Conservation (phyloP, 176 grass and related monocot genomes). For the Oryza meyeriana region DNA sequence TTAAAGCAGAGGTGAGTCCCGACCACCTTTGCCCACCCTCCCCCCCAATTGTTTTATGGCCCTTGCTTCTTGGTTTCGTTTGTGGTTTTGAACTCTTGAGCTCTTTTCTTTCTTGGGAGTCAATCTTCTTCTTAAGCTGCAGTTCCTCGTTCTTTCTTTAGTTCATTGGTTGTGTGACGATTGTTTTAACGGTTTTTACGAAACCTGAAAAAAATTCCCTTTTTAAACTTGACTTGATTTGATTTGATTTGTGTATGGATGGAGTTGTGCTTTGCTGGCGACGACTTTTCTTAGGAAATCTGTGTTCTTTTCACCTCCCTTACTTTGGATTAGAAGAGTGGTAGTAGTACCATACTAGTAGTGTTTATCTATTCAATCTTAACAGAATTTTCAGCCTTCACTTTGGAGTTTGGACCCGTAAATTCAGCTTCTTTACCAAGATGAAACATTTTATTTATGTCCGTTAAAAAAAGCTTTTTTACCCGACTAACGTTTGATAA, state of each 20-base stretch:
- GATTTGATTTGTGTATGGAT: not conserved
- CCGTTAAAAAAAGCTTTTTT: not conserved
- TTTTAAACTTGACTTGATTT: not conserved
- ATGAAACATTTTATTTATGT: not conserved
- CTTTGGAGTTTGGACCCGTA: not conserved
- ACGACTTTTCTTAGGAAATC: not conserved
- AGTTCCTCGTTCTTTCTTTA: not conserved
- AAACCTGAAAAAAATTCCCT: not conserved
- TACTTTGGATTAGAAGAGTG: not conserved
- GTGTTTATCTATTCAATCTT: not conserved
- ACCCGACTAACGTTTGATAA: not conserved
- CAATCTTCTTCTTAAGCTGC: not conserved
- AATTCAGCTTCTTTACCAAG: not conserved
- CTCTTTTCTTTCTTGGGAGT: conserved; percentile 10
- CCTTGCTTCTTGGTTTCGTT: not conserved
- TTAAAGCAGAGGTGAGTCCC: conserved; percentile 1
- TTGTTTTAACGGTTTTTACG: not conserved
- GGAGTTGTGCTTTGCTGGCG: not conserved
- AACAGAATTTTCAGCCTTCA: not conserved
- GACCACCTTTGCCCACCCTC: not conserved
- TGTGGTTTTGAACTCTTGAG: not conserved
- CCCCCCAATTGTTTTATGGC: not conserved
- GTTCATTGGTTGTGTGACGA: not conserved
- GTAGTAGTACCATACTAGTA: not conserved
- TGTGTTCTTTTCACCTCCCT: not conserved